Percentiles rank a stretch among this genome's conserved stretches.
Evolutionary conservation across 2,329 filamentous ascomycete genomes (phyloP).

Genomic region (Stenocarpella maydis): DNA sequence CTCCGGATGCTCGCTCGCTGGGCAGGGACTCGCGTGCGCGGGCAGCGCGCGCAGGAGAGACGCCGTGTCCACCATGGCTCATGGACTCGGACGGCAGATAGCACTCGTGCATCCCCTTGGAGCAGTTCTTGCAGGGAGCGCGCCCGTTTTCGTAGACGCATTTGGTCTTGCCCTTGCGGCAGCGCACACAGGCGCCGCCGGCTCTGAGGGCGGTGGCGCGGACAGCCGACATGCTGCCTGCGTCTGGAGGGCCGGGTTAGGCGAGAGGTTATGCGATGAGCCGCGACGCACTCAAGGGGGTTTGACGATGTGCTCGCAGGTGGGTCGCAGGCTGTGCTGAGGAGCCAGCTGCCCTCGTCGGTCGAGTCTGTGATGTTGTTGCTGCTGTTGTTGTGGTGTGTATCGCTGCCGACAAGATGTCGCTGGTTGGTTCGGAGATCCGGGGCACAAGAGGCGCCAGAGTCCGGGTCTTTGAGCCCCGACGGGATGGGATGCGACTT

Average conservation of each 20-base stretch:
- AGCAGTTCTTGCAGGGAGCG: constrained; percentile 70
- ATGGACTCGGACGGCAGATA: constrained; percentile 68
- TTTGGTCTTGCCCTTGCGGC: constrained; percentile 71
- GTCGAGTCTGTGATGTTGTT: neutral
- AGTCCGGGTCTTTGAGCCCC: constrained; percentile 29
- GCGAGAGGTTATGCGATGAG: neutral
- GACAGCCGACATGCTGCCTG: constrained; percentile 55
- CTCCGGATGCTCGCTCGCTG: constrained; percentile 57
- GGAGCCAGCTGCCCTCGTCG: neutral
- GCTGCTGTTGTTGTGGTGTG: neutral
- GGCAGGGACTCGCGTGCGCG: constrained; percentile 64
- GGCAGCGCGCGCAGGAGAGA: constrained; percentile 62
- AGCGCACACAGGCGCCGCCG: constrained; percentile 69
- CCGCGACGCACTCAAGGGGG: neutral
- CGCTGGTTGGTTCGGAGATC: constrained; percentile 33
- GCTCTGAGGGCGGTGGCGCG: constrained; percentile 67
- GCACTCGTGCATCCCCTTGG: constrained; percentile 70
- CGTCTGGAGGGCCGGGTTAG: neutral
- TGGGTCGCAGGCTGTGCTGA: neutral
- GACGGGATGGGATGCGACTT: constrained; percentile 30
- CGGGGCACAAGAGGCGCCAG: constrained; percentile 29
- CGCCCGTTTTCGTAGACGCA: constrained; percentile 70
- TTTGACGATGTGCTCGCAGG: neutral
- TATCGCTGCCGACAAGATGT: constrained; percentile 6
- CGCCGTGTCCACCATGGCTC: constrained; percentile 64